Evolutionary conservation across 306 rosid species (phyloP).

Genomic region (Gynostemma pentaphyllum): DNA sequence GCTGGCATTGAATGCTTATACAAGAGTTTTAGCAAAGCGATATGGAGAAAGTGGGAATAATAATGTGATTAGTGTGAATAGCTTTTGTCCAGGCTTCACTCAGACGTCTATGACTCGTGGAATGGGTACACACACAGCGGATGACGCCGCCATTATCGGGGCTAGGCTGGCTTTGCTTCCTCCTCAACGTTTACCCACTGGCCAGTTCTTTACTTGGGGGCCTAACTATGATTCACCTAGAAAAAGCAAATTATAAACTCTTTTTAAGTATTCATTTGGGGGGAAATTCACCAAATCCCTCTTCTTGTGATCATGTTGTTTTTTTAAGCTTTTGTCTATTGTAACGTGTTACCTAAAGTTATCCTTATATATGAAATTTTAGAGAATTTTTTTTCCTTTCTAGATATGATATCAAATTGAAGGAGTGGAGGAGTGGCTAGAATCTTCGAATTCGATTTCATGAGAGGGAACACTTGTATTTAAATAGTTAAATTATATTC

Average conservation of each 20-base stretch:
- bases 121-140: conserved; percentile 53
- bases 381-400: no score
- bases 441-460: no score
- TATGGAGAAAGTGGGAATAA: conserved; percentile 10
- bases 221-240: neutral
- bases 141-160: conserved; percentile 35
- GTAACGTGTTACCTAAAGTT: no score
- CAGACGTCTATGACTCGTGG: conserved; percentile 77
- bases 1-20: conserved; percentile 65
- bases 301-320: no score
- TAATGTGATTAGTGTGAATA: conserved; percentile 28
- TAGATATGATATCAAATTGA: no score
- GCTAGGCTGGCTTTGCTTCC: conserved; percentile 57
- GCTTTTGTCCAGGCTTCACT: conserved; percentile 88
- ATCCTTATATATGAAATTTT: no score
- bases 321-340: no score
- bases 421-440: no score
- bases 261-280: no score
- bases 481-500: no score
- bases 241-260: neutral
- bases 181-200: conserved; percentile 40
- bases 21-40: conserved; percentile 47
- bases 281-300: no score
- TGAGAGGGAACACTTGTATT: no score
- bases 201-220: conserved; percentile 29